A percentile compares a stretch with the other conserved stretches of the same genome.
These are phyloP conservation scores for Ruellia speciosa DNA, from an alignment of 305 asterid genomes.

Conservation along the genomic window DNA sequence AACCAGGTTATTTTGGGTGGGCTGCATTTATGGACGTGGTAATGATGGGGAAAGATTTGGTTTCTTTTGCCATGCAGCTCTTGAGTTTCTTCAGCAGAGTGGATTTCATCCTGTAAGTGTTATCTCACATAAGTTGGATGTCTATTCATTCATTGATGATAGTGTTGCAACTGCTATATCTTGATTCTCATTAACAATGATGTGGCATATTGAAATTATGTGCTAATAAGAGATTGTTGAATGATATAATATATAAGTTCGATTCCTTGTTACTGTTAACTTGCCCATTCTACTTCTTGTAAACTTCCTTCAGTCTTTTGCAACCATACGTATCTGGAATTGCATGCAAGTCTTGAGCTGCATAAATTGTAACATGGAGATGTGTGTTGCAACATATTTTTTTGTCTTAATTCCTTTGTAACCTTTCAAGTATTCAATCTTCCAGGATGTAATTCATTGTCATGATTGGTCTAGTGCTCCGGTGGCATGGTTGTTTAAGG, in stretches of 20 bases:
- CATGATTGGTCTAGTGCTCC: conserved; percentile 99
- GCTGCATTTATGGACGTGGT: conserved; percentile 73
- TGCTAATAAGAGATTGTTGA: neutral
- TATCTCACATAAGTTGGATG: conserved; percentile 14
- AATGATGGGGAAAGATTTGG: conserved; percentile 91
- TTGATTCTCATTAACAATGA: conserved; percentile 15
- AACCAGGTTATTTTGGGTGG: conserved; percentile 75
- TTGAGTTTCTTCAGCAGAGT: conserved; percentile 92
- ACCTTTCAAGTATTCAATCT: conserved; percentile 4
- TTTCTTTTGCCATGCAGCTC: conserved; percentile 95
- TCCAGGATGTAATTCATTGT: conserved; percentile 91
- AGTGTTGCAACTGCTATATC: conserved; percentile 15
- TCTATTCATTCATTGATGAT: conserved; percentile 10
- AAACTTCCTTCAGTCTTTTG: neutral
- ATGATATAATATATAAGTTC: neutral
- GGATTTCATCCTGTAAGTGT: conserved; percentile 85
- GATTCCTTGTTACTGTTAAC: neutral
- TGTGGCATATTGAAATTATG: neutral
- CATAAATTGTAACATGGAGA: neutral
- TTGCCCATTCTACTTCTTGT: neutral
- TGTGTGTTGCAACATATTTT: neutral
- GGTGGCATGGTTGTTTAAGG: conserved; percentile 90
- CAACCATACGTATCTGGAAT: conserved; percentile 10
- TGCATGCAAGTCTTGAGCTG: conserved; percentile 2
- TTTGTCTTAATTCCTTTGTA: conserved; percentile 1